These are phyloP conservation scores for Saccharomyces hybrid DNA, from an alignment of 1,139 yeast species.

Conservation along the genomic window DNA sequence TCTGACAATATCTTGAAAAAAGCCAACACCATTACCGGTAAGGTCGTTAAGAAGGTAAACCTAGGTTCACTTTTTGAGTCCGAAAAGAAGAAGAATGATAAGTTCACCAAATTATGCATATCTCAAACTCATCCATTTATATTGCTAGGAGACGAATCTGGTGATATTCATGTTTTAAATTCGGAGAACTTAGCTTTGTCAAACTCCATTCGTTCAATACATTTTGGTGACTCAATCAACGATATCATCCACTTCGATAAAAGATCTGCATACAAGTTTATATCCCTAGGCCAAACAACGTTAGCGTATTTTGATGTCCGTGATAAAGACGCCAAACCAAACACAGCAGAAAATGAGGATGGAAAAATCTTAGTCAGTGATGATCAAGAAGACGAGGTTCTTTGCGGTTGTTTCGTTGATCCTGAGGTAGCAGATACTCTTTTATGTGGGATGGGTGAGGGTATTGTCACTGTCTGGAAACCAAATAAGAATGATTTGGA, in stretches of 20 bases:
- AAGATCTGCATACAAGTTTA: conserved; percentile 70
- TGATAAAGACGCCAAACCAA: conserved; percentile 34
- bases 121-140: conserved; percentile 59
- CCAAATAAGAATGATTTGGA: conserved; percentile 54
- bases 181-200: no score
- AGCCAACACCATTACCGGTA: conserved; percentile 67
- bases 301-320: conserved; percentile 73
- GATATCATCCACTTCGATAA: conserved; percentile 62
- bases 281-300: conserved; percentile 79
- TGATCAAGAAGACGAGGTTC: conserved; percentile 87
- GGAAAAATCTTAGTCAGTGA: conserved; percentile 50
- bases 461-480: conserved; percentile 85
- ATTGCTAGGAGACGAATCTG: conserved; percentile 74
- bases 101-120: conserved; percentile 55
- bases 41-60: conserved; percentile 52
- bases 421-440: conserved; percentile 57
- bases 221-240: conserved; percentile 64
- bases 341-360: conserved; percentile 30
- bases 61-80: conserved; percentile 12
- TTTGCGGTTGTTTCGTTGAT: conserved; percentile 66
- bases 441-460: conserved; percentile 85
- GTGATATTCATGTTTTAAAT: no score
- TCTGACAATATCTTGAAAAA: conserved; percentile 73
- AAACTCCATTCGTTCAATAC: no score
- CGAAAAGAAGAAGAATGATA: conserved; percentile 12